These are phyloP conservation scores for Paraphaeosphaeria minitans DNA, from an alignment of 2,329 filamentous ascomycete genomes.

Conservation along the genomic window DNA sequence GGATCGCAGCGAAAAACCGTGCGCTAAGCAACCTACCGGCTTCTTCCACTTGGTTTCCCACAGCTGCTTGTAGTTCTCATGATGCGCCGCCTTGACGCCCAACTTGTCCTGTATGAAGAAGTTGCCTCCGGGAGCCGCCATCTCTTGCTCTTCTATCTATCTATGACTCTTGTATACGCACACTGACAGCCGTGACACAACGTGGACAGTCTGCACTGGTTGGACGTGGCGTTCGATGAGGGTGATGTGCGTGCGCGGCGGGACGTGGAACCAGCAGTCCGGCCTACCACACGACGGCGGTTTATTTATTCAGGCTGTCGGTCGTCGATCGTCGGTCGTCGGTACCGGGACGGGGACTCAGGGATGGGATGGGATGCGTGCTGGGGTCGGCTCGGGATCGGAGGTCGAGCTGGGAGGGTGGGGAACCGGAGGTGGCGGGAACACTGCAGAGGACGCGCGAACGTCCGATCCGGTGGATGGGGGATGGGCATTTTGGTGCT, in stretches of 20 bases:
- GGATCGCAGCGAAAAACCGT: no score
- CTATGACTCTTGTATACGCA: not conserved
- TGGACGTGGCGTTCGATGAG: not conserved
- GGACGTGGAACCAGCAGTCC: not conserved
- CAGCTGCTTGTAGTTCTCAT: conserved; percentile 53
- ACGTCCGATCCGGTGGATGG: no score
- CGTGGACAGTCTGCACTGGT: not conserved
- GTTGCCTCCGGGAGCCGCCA: conserved; percentile 49
- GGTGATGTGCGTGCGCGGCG: not conserved
- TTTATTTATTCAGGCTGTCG: not conserved
- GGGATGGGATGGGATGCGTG: not conserved
- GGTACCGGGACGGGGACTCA: not conserved
- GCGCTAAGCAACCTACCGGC: conserved; percentile 59
- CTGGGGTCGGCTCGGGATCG: not conserved
- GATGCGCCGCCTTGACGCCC: conserved; percentile 49
- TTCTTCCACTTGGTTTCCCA: conserved; percentile 81
- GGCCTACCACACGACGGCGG: not conserved
- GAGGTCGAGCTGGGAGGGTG: not conserved
- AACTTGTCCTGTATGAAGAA: conserved; percentile 57
- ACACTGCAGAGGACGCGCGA: no score
- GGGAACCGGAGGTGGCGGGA: not conserved
- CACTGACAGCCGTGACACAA: no score
- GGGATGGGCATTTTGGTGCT: no score
- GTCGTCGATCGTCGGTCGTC: not conserved
- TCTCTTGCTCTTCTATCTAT: conserved; percentile 15